A percentile compares a stretch with the other conserved stretches of the same genome.
Conservation (phyloP, 345 rosid species). For the Clausena lansium region DNA sequence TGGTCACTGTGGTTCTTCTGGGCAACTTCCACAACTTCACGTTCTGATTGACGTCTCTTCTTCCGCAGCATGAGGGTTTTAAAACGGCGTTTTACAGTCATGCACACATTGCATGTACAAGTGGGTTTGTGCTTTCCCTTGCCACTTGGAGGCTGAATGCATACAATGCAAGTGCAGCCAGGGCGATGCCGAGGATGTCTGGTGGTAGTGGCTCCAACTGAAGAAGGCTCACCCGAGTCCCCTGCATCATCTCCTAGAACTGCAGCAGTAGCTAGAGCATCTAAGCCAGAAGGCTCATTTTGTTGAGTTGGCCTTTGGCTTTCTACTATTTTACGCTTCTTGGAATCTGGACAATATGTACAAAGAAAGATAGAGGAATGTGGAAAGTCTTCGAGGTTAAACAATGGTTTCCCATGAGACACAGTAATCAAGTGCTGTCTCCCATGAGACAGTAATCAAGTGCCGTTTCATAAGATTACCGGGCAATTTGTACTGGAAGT, state of each 20-base stretch:
- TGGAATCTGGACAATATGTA: constrained; percentile 43
- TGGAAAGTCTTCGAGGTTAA: background rate
- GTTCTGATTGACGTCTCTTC: constrained; percentile 77
- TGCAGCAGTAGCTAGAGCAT: constrained; percentile 85
- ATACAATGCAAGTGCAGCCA: constrained; percentile 93
- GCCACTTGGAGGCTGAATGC: constrained; percentile 99
- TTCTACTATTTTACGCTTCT: constrained; percentile 50
- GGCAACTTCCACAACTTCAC: constrained; percentile 38
- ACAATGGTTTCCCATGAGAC: background rate
- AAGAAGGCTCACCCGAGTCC: constrained; percentile 45
- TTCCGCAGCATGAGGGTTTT: constrained; percentile 87
- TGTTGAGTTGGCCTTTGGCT: constrained; percentile 33
- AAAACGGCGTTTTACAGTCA: constrained; percentile 91
- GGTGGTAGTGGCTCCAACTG: constrained; percentile 80
- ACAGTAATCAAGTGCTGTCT: too few relatives aligned
- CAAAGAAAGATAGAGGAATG: background rate
- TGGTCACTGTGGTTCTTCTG: constrained; percentile 27
- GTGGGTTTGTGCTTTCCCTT: constrained; percentile 80
- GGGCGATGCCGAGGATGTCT: constrained; percentile 94
- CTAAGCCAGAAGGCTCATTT: constrained; percentile 64
- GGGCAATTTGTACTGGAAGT: background rate
- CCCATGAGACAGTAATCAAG: too few relatives aligned
- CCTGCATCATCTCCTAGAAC: constrained; percentile 62
- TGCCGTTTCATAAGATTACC: background rate
- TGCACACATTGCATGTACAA: constrained; percentile 84